These are phyloP conservation scores for Umbelopsis isabellina DNA, from an alignment of 192 early-diverging fungal genomes.

Conservation along the genomic window DNA sequence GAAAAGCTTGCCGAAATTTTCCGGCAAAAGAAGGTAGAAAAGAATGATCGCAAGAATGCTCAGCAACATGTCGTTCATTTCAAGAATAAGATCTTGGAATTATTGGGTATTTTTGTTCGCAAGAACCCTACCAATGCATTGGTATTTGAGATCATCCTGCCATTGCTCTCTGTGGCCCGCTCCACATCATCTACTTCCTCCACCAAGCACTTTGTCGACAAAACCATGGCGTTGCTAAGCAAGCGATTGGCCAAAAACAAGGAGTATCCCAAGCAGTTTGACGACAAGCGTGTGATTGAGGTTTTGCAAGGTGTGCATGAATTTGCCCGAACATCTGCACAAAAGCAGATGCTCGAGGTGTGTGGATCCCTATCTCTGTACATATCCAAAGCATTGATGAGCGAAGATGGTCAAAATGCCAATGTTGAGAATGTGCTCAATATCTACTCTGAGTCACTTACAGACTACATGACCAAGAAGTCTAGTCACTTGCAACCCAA, in stretches of 20 bases:
- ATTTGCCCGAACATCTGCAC: conserved; percentile 67
- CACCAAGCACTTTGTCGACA: conserved; percentile 70
- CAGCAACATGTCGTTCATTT: conserved; percentile 86
- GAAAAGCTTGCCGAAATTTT: conserved; percentile 94
- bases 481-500: conserved; percentile 68
- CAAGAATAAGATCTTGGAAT: conserved; percentile 85
- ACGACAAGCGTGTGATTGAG: conserved; percentile 57
- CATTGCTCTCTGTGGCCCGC: conserved; percentile 67
- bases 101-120: conserved; percentile 78
- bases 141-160: conserved; percentile 69
- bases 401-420: conserved; percentile 47
- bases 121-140: conserved; percentile 71
- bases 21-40: conserved; percentile 76
- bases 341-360: conserved; percentile 53
- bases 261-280: conserved; percentile 60
- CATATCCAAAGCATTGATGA: conserved; percentile 60
- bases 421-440: conserved; percentile 43
- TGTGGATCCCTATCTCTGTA: conserved; percentile 60
- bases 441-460: conserved; percentile 61
- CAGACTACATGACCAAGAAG: conserved; percentile 78
- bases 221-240: conserved; percentile 64
- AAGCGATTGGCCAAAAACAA: conserved; percentile 65
- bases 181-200: conserved; percentile 54
- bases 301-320: conserved; percentile 72
- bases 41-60: conserved; percentile 76